Evolutionary conservation across 495 filamentous ascomycete genomes (phyloP).

Genomic region (Penicillium verhagenii): DNA sequence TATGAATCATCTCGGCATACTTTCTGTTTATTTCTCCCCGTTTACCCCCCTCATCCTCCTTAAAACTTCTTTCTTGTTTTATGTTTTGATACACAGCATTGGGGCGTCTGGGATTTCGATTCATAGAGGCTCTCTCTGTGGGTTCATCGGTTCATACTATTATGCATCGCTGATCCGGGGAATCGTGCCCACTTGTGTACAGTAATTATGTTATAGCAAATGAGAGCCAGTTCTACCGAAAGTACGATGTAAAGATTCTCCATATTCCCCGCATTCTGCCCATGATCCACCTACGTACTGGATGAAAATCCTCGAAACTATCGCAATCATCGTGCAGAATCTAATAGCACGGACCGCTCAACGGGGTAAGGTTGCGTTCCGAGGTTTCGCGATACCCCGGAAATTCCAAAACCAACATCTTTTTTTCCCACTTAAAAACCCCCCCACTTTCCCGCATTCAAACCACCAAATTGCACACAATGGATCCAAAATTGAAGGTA

Average conservation of each 20-base stretch:
- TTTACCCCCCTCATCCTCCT: slow-evolving; percentile 13
- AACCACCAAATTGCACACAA: slow-evolving; percentile 12
- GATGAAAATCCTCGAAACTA: neutral
- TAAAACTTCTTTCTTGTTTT: slow-evolving; percentile 12
- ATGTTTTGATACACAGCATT: slow-evolving; percentile 43
- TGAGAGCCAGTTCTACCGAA: slow-evolving; percentile 3
- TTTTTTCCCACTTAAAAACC: neutral
- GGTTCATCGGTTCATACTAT: slow-evolving; percentile 12
- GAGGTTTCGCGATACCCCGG: slow-evolving; percentile 20
- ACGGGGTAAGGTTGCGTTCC: slow-evolving; percentile 13
- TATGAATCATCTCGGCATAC: slow-evolving; percentile 12
- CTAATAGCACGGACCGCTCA: slow-evolving; percentile 18
- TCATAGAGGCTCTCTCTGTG: slow-evolving; percentile 25
- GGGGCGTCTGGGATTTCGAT: slow-evolving; percentile 42
- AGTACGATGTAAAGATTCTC: neutral
- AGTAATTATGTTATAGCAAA: slow-evolving; percentile 28
- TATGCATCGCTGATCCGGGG: slow-evolving; percentile 30
- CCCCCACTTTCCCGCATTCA: slow-evolving; percentile 15
- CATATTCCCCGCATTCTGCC: slow-evolving; percentile 1
- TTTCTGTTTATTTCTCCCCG: slow-evolving; percentile 5
- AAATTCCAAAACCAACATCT: neutral
- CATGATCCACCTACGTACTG: neutral
- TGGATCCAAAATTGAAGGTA: slow-evolving; percentile 33
- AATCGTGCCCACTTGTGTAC: slow-evolving; percentile 31
- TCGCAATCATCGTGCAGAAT: neutral